Percentiles rank a stretch among this genome's conserved stretches.
Evolutionary conservation across 1,139 yeast species (phyloP).

Genomic region (Magnusiomyces paraingens): DNA sequence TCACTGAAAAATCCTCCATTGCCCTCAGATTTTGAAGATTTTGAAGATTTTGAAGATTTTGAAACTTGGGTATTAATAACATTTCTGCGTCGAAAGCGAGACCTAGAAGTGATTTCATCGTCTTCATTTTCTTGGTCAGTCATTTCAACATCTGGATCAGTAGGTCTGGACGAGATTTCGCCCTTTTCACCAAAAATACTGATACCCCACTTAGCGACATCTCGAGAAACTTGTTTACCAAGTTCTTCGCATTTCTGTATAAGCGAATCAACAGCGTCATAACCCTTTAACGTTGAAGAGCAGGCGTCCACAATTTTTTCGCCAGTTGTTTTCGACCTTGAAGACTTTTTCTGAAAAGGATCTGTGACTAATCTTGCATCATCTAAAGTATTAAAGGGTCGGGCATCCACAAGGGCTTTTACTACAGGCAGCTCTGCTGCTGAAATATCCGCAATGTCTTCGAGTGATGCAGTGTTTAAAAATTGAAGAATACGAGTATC

Average conservation of each 20-base stretch:
- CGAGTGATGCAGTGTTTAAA: constrained; percentile 65
- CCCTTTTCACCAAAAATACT: constrained; percentile 50
- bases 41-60: no score
- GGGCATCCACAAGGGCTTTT: constrained; percentile 46
- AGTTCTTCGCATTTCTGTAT: constrained; percentile 76
- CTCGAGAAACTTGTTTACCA: constrained; percentile 62
- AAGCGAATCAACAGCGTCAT: constrained; percentile 87
- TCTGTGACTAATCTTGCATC: constrained; percentile 47
- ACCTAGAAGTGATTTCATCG: constrained; percentile 14
- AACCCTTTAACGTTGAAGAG: constrained; percentile 68
- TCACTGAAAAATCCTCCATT: constrained; percentile 52
- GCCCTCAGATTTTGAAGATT: constrained; percentile 12
- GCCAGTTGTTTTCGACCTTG: constrained; percentile 54
- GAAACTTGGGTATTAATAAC: no score
- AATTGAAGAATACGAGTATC: constrained; percentile 69
- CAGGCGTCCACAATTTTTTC: constrained; percentile 69
- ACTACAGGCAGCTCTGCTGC: constrained; percentile 67
- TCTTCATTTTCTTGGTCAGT: constrained; percentile 33
- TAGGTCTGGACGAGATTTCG: constrained; percentile 31
- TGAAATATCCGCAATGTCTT: constrained; percentile 76
- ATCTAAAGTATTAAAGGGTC: constrained; percentile 63
- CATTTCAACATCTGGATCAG: constrained; percentile 20
- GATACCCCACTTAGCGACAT: constrained; percentile 85
- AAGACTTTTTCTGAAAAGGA: constrained; percentile 18
- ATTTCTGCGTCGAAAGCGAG: no score